Conservation (phyloP, 805 yeast genomes). For the Wickerhamomyces ciferrii region DNA sequence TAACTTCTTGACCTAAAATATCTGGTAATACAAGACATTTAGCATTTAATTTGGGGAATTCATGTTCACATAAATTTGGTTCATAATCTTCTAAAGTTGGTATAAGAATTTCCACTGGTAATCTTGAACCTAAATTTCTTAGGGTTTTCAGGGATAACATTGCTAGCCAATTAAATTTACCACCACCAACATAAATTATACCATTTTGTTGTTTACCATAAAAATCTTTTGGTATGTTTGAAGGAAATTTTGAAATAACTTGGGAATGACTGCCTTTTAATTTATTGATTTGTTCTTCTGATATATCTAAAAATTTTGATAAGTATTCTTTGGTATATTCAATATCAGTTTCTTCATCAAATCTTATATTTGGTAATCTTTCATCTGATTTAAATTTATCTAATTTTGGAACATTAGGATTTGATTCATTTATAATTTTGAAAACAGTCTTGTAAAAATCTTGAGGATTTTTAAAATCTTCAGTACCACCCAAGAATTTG, state of each 20-base stretch:
- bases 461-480: conserved; percentile 12
- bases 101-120: conserved; percentile 75
- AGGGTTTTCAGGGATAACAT: conserved; percentile 58
- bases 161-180: conserved; percentile 68
- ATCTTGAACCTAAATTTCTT: conserved; percentile 49
- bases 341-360: neutral
- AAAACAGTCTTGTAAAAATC: conserved; percentile 35
- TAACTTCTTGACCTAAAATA: conserved; percentile 42
- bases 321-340: conserved; percentile 43
- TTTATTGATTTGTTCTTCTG: conserved; percentile 30
- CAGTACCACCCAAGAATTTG: neutral
- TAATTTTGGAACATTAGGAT: conserved; percentile 36
- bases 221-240: neutral
- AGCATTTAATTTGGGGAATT: conserved; percentile 57
- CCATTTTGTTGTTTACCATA: conserved; percentile 36
- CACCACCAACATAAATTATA: conserved; percentile 75
- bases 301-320: conserved; percentile 36
- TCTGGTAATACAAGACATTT: conserved; percentile 62
- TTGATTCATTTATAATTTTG: conserved; percentile 27
- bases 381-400: conserved; percentile 33
- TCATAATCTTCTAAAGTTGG: conserved; percentile 65
- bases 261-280: conserved; percentile 40
- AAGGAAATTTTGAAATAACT: conserved; percentile 41
- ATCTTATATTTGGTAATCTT: conserved; percentile 22
- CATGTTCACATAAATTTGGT: conserved; percentile 54